Evolutionary conservation across 139 green algal species (phyloP), one percentile per base, ranked within the genome.

Genomic region (Spirogloea muscicola): DNA sequence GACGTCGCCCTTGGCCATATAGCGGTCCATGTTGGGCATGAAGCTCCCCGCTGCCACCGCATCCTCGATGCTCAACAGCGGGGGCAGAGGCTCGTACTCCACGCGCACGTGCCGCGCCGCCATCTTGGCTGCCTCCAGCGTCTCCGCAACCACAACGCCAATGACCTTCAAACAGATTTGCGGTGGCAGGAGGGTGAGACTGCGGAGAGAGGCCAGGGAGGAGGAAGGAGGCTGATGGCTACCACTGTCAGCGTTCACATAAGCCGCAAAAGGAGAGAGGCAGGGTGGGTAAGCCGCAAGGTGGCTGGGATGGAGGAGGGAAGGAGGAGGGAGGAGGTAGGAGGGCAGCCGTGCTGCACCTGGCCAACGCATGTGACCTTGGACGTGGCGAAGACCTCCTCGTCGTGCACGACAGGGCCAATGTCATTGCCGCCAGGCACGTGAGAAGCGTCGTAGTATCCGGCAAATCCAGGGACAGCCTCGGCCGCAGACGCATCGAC

Each of bases 301-400:
- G 29, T 2, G 48, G 2, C 5, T 58, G 3, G 48, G 48, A 58
- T 3, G 2, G 48, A 25, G 29, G 3, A 58, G 3, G 48, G 48
- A 4, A 58, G 48, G 48, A 58, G 29, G 48, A 27, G 7, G 31
- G 49, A 31, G 31, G 49, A 13, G n/a, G n/a, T n/a, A n/a, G n/a
- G n/a, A n/a, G n/a, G n/a, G n/a, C n/a, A n/a, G n/a, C n/a, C n/a
- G n/a, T n/a, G n/a, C n/a, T 44, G 1, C 13, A 74, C 70, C 87
- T 94, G 88, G 1, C 92, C 92, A 21, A 98, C 90, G 65, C 84
- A 92, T 0, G 89, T 95, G 41, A 97, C 92, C 25, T 82, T 41
- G 18, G 91, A 68, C 1, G 75, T 86, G 3, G 91, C 92, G 84
- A 98, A 97, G 39, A 92, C 79, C 82, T 96, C 86, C 79, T 98